Evolutionary conservation across 345 rosid genomes (phyloP).

Genomic region (Hypericum androsaemum): DNA sequence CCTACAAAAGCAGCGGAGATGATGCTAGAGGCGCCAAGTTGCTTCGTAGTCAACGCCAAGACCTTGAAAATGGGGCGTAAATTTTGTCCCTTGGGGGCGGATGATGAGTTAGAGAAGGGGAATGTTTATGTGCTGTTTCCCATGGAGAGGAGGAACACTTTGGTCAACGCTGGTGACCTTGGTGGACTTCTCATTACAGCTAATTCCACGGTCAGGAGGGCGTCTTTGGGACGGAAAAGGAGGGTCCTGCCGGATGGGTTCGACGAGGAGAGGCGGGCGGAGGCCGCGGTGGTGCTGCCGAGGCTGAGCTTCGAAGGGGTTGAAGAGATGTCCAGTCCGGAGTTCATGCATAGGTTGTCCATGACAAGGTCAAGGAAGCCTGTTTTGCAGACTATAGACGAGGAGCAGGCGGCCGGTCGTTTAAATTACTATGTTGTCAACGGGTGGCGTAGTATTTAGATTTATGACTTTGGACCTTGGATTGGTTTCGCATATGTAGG

Average conservation of each 20-base stretch:
- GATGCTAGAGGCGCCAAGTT: slow-evolving; percentile 12
- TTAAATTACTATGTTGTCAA: no score
- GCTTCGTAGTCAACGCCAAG: slow-evolving; percentile 5
- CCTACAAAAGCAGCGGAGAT: slow-evolving; percentile 15
- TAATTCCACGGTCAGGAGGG: neutral
- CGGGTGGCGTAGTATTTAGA: no score
- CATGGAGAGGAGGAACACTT: slow-evolving; percentile 11
- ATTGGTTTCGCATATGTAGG: no score
- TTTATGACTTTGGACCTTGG: no score
- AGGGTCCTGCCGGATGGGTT: slow-evolving; percentile 3
- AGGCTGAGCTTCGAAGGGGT: slow-evolving; percentile 14
- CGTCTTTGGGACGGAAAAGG: neutral
- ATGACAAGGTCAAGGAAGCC: slow-evolving; percentile 21
- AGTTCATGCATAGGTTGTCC: slow-evolving; percentile 14
- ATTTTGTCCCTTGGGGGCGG: slow-evolving; percentile 7
- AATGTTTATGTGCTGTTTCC: slow-evolving; percentile 13
- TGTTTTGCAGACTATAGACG: slow-evolving; percentile 12
- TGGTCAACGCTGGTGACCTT: slow-evolving; percentile 7
- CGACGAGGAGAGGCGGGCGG: neutral
- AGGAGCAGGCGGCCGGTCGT: neutral
- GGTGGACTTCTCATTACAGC: neutral
- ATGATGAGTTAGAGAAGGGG: slow-evolving; percentile 10
- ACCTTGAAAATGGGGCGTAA: slow-evolving; percentile 7
- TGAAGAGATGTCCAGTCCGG: slow-evolving; percentile 14
- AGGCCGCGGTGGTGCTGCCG: neutral